Evolutionary conservation across 352 stramenopile genomes (phyloP).

Genomic region (Achlya hypogyna): DNA sequence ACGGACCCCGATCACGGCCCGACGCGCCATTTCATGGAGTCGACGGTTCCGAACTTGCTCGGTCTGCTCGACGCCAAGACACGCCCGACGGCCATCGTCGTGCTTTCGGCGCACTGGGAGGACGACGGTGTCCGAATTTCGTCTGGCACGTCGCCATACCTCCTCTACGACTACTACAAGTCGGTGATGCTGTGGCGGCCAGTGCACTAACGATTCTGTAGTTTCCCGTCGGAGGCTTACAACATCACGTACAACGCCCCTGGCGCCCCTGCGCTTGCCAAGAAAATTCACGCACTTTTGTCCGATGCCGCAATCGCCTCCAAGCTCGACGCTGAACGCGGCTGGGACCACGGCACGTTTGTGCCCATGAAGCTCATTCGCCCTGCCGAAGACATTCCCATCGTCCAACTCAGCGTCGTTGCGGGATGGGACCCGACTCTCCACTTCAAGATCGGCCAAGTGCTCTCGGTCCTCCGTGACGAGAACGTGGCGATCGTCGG

Average conservation of each 20-base stretch:
- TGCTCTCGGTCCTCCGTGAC: conserved; percentile 52
- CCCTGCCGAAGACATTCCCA: conserved; percentile 77
- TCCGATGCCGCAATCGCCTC: conserved; percentile 35
- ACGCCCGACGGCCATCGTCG: conserved; percentile 59
- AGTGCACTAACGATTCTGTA: not conserved
- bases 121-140: conserved; percentile 31
- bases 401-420: conserved; percentile 77
- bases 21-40: conserved; percentile 30
- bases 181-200: not conserved
- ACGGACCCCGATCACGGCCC: conserved; percentile 29
- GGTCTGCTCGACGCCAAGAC: conserved; percentile 30
- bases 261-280: conserved; percentile 58
- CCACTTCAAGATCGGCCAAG: conserved; percentile 65
- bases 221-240: conserved; percentile 81
- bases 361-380: conserved; percentile 87
- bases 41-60: conserved; percentile 31
- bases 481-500: conserved; percentile 78
- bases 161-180: conserved; percentile 88
- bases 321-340: conserved; percentile 44
- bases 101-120: conserved; percentile 85
- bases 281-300: conserved; percentile 56
- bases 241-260: conserved; percentile 70
- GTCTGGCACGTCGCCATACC: conserved; percentile 33
- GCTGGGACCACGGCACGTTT: conserved; percentile 89
- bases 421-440: conserved; percentile 35